Evolutionary conservation across 257 asterid species (phyloP).

Genomic region (Nicotiana noctiflora): DNA sequence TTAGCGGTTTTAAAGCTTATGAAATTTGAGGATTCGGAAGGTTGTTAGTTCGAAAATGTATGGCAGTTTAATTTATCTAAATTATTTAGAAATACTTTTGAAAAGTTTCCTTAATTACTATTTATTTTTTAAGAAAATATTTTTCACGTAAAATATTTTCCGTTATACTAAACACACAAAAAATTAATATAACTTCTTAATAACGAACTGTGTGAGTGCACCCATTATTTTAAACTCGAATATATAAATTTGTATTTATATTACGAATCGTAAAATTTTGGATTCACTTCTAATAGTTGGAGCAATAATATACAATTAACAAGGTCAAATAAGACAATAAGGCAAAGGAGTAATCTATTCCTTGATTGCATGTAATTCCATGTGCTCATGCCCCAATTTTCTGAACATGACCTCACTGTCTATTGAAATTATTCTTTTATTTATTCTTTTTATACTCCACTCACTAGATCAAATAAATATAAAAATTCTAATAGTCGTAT

Average conservation of each 20-base stretch:
- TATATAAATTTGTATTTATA: neutral
- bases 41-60: no score
- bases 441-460: neutral
- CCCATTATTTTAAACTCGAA: neutral
- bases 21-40: no score
- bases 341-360: neutral
- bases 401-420: constrained; percentile 6
- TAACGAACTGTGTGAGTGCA: neutral
- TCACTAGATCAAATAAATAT: neutral
- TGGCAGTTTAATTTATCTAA: no score
- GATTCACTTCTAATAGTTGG: neutral
- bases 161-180: no score
- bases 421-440: neutral
- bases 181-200: neutral
- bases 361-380: constrained; percentile 4
- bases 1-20: no score
- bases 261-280: neutral
- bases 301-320: neutral
- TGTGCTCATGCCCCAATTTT: constrained; percentile 12
- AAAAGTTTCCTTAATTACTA: no score
- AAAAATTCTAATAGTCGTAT: neutral
- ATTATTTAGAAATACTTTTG: no score
- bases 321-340: neutral
- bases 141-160: no score
- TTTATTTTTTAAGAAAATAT: no score